Evolutionary conservation across 208 protist genomes (phyloP), one percentile per base, ranked within the genome.

Genomic region (Wallacemonas sp.): DNA sequence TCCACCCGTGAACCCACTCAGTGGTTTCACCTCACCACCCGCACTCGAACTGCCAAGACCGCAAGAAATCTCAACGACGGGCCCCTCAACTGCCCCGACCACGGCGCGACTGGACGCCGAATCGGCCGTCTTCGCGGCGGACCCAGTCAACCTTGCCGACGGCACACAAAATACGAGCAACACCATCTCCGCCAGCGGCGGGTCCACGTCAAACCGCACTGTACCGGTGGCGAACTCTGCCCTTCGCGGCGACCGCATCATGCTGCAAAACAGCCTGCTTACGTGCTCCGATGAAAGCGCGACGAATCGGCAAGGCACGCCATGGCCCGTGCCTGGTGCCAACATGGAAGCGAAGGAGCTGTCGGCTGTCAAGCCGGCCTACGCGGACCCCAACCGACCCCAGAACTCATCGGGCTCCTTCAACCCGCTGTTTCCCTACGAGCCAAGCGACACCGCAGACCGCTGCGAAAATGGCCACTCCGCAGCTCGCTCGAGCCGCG

Each of bases 251-350:
- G 52, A 59, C 16, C 52, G 52, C 26, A 33, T 59, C 31, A 59
- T 59, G 52, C 32, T 59, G 12, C 52, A 59, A 39, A 59, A 59
- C 32, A 59, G 52, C 26, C 49, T 57, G 7, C 52, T 59, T 29
- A n/a, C 10, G 29, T 42, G n/a, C 25, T 59, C 52, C n/a, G 52
- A 29, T 18, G 52, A 41, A 4, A 59, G 52, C 52, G n/a, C 22
- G 31, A 41, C 18, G 14, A 59, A 41, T 14, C 16, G 16, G 5
- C 12, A 22, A 5, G 10, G 7, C 16, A 49, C 44, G 20, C 44
- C 44, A 5, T 16, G 11, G 12, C 44, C 11, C 7, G 7, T 10
- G 7, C 11, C 11, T 5, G 20, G 18, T 0, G 44, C 44, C 16
- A 12, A 49, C 5, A 16, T 8, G 18, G 44, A 18, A 23, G n/a